Conservation (phyloP, 352 stramenopile species). For the Phytophthora pistaciae region DNA sequence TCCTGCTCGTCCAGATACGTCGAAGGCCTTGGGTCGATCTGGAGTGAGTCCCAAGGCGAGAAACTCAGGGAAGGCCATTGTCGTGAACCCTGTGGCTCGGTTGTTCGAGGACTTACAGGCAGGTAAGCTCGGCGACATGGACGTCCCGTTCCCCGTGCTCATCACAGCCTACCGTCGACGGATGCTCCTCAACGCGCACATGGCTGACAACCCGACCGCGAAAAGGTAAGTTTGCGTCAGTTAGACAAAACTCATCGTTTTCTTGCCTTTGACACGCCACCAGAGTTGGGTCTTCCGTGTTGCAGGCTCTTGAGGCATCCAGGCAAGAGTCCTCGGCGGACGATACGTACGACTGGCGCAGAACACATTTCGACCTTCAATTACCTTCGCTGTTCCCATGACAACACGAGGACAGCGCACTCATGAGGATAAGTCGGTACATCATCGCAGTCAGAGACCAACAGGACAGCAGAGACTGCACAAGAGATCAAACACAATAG, state of each 20-base stretch:
- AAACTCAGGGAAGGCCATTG: conserved; percentile 1
- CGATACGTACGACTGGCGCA: conserved; percentile 31
- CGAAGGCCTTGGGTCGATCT: neutral
- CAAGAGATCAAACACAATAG: conserved; percentile 33
- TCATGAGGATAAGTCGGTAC: neutral
- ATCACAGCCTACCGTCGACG: conserved; percentile 83
- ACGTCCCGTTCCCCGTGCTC: conserved; percentile 77
- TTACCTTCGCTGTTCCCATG: conserved; percentile 24
- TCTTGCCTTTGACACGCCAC: conserved; percentile 6
- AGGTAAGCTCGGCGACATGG: conserved; percentile 79
- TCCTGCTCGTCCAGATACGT: conserved; percentile 8
- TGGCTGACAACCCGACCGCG: conserved; percentile 67
- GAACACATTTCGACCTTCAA: conserved; percentile 32
- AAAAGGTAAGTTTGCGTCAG: conserved; percentile 36
- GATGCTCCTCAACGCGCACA: conserved; percentile 88
- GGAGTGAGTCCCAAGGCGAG: conserved; percentile 17
- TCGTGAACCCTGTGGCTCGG: conserved; percentile 70
- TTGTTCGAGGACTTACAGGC: conserved; percentile 84
- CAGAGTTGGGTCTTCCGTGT: conserved; percentile 41
- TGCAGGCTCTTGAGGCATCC: conserved; percentile 75
- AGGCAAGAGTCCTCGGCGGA: conserved; percentile 10
- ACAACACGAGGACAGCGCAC: too few relatives aligned
- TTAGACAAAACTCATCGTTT: neutral
- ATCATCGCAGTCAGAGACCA: conserved; percentile 1
- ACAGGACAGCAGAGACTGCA: conserved; percentile 6